Conservation (phyloP, 1,139 yeast species). For the Saccharomycopsis hybrid region DNA sequence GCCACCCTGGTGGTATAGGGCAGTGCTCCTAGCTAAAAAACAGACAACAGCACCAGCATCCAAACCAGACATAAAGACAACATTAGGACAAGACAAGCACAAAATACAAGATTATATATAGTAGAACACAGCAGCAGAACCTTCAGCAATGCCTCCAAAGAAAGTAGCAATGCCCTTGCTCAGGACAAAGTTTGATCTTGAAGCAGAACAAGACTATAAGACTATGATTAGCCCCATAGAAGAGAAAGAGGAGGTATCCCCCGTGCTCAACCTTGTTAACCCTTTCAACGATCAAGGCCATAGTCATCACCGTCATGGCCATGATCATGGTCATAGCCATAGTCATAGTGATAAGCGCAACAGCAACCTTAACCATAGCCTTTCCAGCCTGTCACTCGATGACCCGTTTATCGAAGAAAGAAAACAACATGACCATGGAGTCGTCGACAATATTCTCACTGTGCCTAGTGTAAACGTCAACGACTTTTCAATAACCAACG, state of each 20-base stretch:
- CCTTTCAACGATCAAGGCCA: slow-evolving; percentile 3
- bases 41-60: too few relatives aligned
- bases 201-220: slow-evolving; percentile 8
- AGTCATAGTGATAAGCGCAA: background rate
- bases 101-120: too few relatives aligned
- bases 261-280: slow-evolving; percentile 3
- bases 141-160: slow-evolving; percentile 1
- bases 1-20: too few relatives aligned
- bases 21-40: too few relatives aligned
- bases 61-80: too few relatives aligned
- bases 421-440: background rate
- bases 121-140: too few relatives aligned
- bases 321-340: slow-evolving; percentile 1
- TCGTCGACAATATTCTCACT: background rate
- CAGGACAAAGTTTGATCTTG: slow-evolving; percentile 10
- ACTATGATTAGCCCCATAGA: slow-evolving; percentile 19
- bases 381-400: background rate
- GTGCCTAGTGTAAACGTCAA: slow-evolving; percentile 5
- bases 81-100: too few relatives aligned
- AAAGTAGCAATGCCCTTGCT: slow-evolving; percentile 13
- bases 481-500: too few relatives aligned
- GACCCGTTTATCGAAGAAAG: background rate
- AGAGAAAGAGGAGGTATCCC: slow-evolving; percentile 18
- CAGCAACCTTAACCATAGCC: background rate
- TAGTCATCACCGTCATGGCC: background rate